Evolutionary conservation across 106 monocot species (phyloP).

Genomic region (Platanthera guangdongensis): DNA sequence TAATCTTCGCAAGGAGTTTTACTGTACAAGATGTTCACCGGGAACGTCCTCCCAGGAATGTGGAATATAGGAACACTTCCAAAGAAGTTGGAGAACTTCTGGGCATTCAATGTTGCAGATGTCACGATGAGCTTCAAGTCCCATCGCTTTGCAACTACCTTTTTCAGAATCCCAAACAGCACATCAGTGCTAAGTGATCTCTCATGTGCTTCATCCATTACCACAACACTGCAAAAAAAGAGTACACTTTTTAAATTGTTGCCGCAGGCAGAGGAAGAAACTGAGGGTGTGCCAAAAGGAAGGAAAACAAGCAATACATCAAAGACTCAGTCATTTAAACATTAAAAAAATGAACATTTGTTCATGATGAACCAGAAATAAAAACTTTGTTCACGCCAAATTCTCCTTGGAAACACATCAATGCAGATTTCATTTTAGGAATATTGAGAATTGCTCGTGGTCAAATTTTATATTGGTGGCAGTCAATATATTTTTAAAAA

Average conservation of each 20-base stretch:
- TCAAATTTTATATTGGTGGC: no score
- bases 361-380: no score
- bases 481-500: no score
- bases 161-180: conserved; percentile 90
- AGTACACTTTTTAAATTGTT: neutral
- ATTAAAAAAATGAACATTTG: neutral
- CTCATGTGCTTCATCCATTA: conserved; percentile 99
- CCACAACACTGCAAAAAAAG: conserved; percentile 54
- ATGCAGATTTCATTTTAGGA: no score
- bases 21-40: conserved; percentile 78
- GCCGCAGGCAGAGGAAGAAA: neutral
- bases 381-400: no score
- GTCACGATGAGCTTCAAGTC: conserved; percentile 99
- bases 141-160: conserved; percentile 81
- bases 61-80: conserved; percentile 88
- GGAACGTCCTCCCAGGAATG: conserved; percentile 93
- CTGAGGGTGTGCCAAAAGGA: neutral
- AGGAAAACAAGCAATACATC: neutral
- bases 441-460: no score
- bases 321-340: no score
- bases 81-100: conserved; percentile 93
- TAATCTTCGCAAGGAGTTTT: conserved; percentile 97
- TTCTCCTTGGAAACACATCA: no score
- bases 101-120: conserved; percentile 92
- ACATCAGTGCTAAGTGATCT: conserved; percentile 92